Conservation (phyloP, 2,329 filamentous ascomycete species). For the Microsporum audouinii region DNA sequence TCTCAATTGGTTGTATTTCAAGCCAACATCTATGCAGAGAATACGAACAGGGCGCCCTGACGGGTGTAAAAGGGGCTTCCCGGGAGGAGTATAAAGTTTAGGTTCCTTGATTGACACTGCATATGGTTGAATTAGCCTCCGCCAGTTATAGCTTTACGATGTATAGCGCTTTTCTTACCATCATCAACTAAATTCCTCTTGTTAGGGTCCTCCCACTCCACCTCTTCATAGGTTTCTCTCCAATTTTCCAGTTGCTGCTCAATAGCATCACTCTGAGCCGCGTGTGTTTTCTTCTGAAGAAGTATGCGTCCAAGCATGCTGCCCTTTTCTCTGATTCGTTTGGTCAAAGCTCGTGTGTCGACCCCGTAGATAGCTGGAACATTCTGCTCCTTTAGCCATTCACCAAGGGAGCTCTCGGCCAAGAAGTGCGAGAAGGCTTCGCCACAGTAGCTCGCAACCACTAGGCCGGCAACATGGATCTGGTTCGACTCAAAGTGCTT, state of each 20-base stretch:
- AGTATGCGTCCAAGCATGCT: conserved; percentile 92
- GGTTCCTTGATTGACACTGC: conserved; percentile 80
- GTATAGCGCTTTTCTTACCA: conserved; percentile 52
- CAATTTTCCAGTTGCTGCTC: conserved; percentile 37
- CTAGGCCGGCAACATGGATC: conserved; percentile 87
- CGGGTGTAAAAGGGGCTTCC: conserved; percentile 61
- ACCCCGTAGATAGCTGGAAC: conserved; percentile 91
- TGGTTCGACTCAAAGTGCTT: conserved; percentile 85
- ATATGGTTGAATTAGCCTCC: conserved; percentile 8
- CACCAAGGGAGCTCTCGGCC: conserved; percentile 75
- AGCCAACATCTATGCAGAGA: conserved; percentile 86
- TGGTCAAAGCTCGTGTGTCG: conserved; percentile 86
- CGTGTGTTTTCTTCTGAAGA: conserved; percentile 48
- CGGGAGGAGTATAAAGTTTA: conserved; percentile 69
- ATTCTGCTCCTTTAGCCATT: conserved; percentile 93
- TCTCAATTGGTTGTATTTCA: conserved; percentile 96
- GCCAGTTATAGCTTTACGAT: background rate
- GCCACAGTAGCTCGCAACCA: conserved; percentile 82
- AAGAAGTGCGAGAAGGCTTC: conserved; percentile 94
- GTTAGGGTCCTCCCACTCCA: conserved; percentile 90
- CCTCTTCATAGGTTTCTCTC: conserved; percentile 56
- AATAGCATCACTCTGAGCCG: conserved; percentile 19
- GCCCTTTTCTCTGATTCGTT: conserved; percentile 84
- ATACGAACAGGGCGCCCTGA: conserved; percentile 80
- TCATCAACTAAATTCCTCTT: conserved; percentile 83